These are phyloP conservation scores for Ramaria rubella DNA, from an alignment of 768 basidiomycete species.

Conservation along the genomic window DNA sequence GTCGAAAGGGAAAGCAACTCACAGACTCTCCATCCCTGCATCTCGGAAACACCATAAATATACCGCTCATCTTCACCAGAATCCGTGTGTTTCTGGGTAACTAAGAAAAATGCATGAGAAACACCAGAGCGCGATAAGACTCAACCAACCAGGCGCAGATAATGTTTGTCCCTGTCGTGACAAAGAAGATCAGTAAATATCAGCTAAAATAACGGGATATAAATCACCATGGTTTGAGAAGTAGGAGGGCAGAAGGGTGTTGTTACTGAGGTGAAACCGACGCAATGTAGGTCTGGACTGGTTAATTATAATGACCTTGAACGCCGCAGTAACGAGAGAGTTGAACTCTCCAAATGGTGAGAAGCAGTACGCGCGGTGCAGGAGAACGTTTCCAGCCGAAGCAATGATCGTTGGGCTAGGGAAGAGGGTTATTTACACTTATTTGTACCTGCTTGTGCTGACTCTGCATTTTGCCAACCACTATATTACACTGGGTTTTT, in stretches of 20 bases:
- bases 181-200: neutral
- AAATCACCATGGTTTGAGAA: conserved; percentile 5
- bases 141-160: conserved; percentile 61
- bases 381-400: neutral
- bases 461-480: neutral
- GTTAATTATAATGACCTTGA: neutral
- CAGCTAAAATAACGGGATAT: neutral
- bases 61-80: conserved; percentile 64
- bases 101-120: conserved; percentile 34
- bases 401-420: neutral
- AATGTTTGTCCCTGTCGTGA: conserved; percentile 88
- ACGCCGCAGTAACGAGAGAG: neutral
- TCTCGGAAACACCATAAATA: conserved; percentile 80
- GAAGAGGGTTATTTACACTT: neutral
- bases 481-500: neutral
- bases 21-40: conserved; percentile 99
- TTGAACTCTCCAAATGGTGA: neutral
- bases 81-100: conserved; percentile 75
- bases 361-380: neutral
- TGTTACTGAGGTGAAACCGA: neutral
- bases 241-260: neutral
- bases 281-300: neutral
- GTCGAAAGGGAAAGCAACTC: conserved; percentile 31
- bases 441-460: neutral
- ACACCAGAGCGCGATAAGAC: conserved; percentile 4